These are phyloP conservation scores for Phoma sp. DNA, from an alignment of 2,329 filamentous ascomycete genomes.

Conservation along the genomic window DNA sequence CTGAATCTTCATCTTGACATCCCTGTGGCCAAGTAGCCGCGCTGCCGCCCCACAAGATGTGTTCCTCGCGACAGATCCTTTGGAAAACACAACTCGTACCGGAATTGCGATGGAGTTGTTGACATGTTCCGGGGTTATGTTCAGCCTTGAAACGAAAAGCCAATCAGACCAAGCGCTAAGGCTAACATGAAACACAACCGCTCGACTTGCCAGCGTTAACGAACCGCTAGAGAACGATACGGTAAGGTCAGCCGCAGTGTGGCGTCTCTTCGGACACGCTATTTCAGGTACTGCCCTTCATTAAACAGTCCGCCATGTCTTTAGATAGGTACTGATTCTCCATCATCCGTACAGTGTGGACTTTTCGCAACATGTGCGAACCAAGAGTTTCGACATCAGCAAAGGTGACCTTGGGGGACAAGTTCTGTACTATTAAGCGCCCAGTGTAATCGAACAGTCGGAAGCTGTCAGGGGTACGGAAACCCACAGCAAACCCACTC, in stretches of 20 bases:
- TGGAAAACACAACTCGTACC: conserved; percentile 22
- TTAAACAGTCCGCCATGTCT: conserved; percentile 20
- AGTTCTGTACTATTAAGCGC: background rate
- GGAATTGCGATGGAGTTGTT: conserved; percentile 22
- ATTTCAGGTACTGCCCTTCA: conserved; percentile 41
- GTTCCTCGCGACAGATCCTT: conserved; percentile 36
- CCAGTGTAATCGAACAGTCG: conserved; percentile 8
- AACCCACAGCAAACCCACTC: conserved; percentile 6
- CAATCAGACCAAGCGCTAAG: conserved; percentile 32
- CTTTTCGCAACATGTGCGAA: conserved; percentile 18
- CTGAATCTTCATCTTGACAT: conserved; percentile 18
- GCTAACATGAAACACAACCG: conserved; percentile 43
- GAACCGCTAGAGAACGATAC: conserved; percentile 20
- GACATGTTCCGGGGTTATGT: conserved; percentile 26
- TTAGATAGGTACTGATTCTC: conserved; percentile 9
- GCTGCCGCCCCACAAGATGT: conserved; percentile 28
- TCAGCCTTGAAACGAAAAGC: conserved; percentile 29
- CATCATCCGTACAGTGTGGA: conserved; percentile 6
- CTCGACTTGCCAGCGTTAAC: conserved; percentile 21
- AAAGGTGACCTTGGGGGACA: background rate
- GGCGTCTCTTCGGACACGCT: conserved; percentile 38
- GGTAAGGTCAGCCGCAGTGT: conserved; percentile 32
- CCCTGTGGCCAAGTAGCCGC: conserved; percentile 19
- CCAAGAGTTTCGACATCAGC: conserved; percentile 15
- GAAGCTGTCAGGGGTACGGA: conserved; percentile 11